A percentile compares a stretch with the other conserved stretches of the same genome.
phyloP scores from a whole-genome alignment of 139 green algal genomes.

The Coelastrella sp. region DNA sequence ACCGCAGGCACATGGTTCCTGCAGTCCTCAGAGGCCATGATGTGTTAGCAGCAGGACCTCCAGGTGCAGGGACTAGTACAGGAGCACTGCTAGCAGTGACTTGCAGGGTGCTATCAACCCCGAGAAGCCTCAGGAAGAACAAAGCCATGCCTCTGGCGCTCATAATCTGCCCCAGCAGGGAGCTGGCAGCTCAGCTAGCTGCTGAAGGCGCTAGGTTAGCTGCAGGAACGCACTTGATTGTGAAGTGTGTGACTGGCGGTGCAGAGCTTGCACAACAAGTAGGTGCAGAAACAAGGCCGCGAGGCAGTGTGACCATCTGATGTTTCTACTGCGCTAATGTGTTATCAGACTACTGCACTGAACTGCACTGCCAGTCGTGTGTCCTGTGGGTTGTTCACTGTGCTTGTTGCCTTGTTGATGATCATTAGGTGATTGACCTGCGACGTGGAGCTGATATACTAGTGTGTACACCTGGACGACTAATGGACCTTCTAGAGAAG shows the following conservation, averaged over 20 bases:
- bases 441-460: constrained; percentile 90
- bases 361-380: not conserved
- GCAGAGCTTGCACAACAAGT: constrained; percentile 22
- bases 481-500: constrained; percentile 92
- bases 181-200: constrained; percentile 79
- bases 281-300: not conserved
- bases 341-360: no score
- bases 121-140: constrained; percentile 37
- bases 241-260: constrained; percentile 32
- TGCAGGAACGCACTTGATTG: constrained; percentile 11
- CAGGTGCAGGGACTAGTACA: constrained; percentile 65
- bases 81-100: constrained; percentile 66
- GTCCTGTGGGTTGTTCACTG: not conserved
- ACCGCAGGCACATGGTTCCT: constrained; percentile 34
- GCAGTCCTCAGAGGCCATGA: constrained; percentile 55
- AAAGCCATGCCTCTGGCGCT: constrained; percentile 51
- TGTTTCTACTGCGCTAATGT: no score
- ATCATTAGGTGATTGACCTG: constrained; percentile 59
- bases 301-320: no score
- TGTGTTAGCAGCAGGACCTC: constrained; percentile 53
- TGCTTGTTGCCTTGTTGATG: not conserved
- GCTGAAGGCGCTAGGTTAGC: not conserved
- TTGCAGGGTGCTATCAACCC: constrained; percentile 22
- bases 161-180: constrained; percentile 77
- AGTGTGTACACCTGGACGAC: constrained; percentile 90